A percentile compares a stretch with the other conserved stretches of the same genome.
Evolutionary conservation across 2,329 filamentous ascomycete species (phyloP).

Genomic region (Claviceps humidiphila): DNA sequence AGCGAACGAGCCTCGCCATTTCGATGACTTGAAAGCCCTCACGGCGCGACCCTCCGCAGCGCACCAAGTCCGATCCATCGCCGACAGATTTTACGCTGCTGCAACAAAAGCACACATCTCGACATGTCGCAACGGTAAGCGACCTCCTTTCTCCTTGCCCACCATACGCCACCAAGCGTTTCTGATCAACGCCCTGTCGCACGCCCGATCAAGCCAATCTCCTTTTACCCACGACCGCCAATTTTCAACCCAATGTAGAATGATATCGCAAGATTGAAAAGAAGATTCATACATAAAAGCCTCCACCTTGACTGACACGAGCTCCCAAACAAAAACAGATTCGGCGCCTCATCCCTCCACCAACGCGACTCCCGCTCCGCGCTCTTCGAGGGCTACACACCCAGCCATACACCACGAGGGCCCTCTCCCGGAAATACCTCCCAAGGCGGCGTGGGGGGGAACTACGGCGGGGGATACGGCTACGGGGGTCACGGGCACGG

Average conservation of each 20-base stretch:
- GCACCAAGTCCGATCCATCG: background rate
- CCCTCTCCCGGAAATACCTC: constrained; percentile 10
- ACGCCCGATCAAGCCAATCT: background rate
- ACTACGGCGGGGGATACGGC: constrained; percentile 15
- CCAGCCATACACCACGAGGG: constrained; percentile 26
- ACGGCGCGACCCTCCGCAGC: background rate
- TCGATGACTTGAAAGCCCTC: background rate
- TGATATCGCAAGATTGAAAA: too few relatives aligned
- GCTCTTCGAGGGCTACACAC: constrained; percentile 63
- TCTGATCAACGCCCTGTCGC: background rate
- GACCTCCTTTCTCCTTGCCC: background rate
- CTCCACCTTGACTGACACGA: background rate
- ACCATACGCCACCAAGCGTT: background rate
- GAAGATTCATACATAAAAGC: background rate
- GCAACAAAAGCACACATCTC: background rate
- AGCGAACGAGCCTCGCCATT: background rate
- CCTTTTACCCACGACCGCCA: background rate
- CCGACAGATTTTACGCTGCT: background rate
- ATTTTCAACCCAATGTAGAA: background rate
- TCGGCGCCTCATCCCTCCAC: constrained; percentile 54
- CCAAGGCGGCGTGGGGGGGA: too few relatives aligned
- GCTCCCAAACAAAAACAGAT: constrained; percentile 32
- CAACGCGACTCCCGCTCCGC: constrained; percentile 61
- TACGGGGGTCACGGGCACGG: constrained; percentile 30
- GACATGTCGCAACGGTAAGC: constrained; percentile 24